phyloP scores from a whole-genome alignment of 148 eudicot species.

The Polygonum maritimum region DNA sequence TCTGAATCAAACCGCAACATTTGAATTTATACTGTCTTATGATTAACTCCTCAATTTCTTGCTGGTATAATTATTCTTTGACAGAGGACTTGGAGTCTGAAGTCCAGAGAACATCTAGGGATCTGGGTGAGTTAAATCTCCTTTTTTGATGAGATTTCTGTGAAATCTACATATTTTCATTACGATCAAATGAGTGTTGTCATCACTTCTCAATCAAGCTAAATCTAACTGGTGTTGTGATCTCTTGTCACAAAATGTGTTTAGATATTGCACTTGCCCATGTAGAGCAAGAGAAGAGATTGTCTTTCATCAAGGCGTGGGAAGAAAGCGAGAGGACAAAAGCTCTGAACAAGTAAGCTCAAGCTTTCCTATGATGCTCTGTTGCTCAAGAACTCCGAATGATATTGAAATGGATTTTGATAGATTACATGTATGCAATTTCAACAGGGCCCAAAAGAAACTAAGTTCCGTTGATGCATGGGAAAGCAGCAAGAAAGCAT shows the following conservation, averaged over 20 bases:
- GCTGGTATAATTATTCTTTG: neutral
- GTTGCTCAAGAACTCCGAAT: neutral
- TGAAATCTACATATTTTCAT: too few relatives aligned
- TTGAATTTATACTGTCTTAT: neutral
- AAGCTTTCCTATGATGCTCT: neutral
- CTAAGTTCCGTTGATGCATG: slow-evolving; percentile 45
- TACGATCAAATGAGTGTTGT: too few relatives aligned
- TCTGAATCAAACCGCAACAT: too few relatives aligned
- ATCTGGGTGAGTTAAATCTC: neutral
- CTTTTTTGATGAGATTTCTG: neutral
- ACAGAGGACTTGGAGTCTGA: neutral
- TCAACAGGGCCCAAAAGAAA: slow-evolving; percentile 61
- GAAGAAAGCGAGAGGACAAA: slow-evolving; percentile 76
- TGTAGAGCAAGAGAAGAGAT: slow-evolving; percentile 62
- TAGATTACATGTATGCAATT: neutral
- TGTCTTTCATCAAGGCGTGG: slow-evolving; percentile 92
- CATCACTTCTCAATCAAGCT: too few relatives aligned
- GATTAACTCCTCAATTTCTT: neutral
- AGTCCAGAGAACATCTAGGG: neutral
- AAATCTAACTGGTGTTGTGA: neutral
- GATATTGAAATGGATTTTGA: neutral
- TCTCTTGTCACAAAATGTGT: neutral
- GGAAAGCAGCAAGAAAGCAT: slow-evolving; percentile 69
- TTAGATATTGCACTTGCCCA: slow-evolving; percentile 66
- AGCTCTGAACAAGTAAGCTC: slow-evolving; percentile 24